A percentile compares a stretch with the other conserved stretches of the same genome.
Conservation (phyloP, 2,329 filamentous ascomycete genomes). For the Trichoderma lentiforme region DNA sequence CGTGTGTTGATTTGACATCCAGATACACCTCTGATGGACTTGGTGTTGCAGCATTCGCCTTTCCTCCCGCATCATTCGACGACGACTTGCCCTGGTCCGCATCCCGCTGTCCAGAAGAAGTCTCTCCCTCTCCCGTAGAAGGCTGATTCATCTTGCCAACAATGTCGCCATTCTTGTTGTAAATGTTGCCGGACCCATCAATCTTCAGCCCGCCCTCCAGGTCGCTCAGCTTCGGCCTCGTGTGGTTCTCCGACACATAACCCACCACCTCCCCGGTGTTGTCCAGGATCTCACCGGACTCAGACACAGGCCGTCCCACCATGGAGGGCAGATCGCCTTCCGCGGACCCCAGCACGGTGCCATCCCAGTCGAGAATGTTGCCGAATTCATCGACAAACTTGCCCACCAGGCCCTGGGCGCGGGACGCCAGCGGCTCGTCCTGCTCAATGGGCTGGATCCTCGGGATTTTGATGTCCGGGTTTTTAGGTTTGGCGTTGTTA, state of each 20-base stretch:
- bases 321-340: conserved; percentile 55
- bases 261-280: conserved; percentile 76
- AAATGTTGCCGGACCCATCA: conserved; percentile 56
- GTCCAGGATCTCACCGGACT: conserved; percentile 59
- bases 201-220: conserved; percentile 52
- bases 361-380: conserved; percentile 49
- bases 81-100: conserved; percentile 25
- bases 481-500: background rate
- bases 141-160: conserved; percentile 59
- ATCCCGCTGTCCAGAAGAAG: background rate
- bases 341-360: conserved; percentile 49
- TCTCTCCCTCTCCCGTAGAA: background rate
- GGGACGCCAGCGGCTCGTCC: conserved; percentile 31
- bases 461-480: conserved; percentile 33
- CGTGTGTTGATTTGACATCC: conserved; percentile 56
- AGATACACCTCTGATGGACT: conserved; percentile 54
- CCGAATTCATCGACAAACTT: conserved; percentile 53
- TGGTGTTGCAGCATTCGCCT: conserved; percentile 34
- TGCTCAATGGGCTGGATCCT: conserved; percentile 40
- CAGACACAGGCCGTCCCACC: conserved; percentile 47
- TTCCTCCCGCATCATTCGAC: conserved; percentile 25
- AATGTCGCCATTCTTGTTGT: conserved; percentile 53
- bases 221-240: conserved; percentile 48
- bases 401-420: conserved; percentile 44
- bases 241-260: conserved; percentile 61